phyloP scores from a whole-genome alignment of 2,329 filamentous ascomycete genomes.

The Exophiala alcalophila region DNA sequence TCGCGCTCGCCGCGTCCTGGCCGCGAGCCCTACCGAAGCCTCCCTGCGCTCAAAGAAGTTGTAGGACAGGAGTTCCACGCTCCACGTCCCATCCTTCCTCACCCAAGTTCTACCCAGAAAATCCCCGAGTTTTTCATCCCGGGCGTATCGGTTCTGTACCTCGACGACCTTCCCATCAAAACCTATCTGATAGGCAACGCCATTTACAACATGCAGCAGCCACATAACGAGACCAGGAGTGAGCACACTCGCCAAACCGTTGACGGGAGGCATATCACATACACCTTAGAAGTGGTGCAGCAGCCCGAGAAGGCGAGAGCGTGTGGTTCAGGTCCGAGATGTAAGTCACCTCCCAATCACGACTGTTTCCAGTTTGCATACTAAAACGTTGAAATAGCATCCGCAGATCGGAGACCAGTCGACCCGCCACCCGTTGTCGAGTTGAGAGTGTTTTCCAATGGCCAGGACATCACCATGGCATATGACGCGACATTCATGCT shows the following conservation, averaged over 20 bases:
- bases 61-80: conserved; percentile 11
- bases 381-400: conserved; percentile 55
- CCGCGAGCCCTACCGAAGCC: neutral
- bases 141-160: conserved; percentile 16
- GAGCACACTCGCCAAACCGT: conserved; percentile 61
- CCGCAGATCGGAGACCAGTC: conserved; percentile 84
- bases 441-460: conserved; percentile 75
- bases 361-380: neutral
- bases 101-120: conserved; percentile 1
- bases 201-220: conserved; percentile 48
- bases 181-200: conserved; percentile 28
- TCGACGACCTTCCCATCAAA: conserved; percentile 21
- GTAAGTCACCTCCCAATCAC: conserved; percentile 52
- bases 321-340: conserved; percentile 93
- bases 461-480: conserved; percentile 75
- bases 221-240: conserved; percentile 55
- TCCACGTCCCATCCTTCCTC: conserved; percentile 14
- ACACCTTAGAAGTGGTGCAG: conserved; percentile 81
- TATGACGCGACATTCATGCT: conserved; percentile 99
- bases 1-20: too few species aligned
- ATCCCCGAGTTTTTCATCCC: conserved; percentile 19
- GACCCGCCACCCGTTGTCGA: conserved; percentile 94
- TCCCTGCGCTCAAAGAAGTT: conserved; percentile 17
- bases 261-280: conserved; percentile 74
- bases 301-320: conserved; percentile 92